phyloP scores from a whole-genome alignment of 2,329 filamentous ascomycete genomes.

The Cladophialophora exuberans region DNA sequence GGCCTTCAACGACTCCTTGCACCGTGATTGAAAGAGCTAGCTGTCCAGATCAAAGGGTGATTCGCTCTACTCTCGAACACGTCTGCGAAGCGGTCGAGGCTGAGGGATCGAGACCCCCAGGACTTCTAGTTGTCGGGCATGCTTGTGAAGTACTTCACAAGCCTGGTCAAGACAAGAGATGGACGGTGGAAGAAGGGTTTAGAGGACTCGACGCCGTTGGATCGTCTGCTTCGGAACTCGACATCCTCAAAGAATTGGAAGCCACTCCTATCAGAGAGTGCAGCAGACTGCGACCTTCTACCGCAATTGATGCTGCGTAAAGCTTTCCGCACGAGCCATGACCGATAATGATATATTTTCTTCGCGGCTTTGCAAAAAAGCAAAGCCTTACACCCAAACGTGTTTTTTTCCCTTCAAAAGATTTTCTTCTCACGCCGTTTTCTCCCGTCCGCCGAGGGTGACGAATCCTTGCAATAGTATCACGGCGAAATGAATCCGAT shows the following conservation, averaged over 20 bases:
- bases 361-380: too few relatives aligned
- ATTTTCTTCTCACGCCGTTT: too few relatives aligned
- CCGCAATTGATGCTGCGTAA: neutral
- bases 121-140: conserved; percentile 79
- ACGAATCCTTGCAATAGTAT: too few relatives aligned
- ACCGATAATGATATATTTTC: neutral
- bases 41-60: conserved; percentile 90
- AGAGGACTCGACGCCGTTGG: conserved; percentile 62
- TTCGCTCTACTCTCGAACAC: conserved; percentile 79
- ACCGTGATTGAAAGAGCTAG: conserved; percentile 92
- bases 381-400: too few relatives aligned
- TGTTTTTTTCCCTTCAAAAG: too few relatives aligned
- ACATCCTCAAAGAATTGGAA: conserved; percentile 25
- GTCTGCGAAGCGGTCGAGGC: conserved; percentile 83
- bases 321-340: neutral
- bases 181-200: conserved; percentile 89
- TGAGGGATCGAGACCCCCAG: conserved; percentile 86
- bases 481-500: too few relatives aligned
- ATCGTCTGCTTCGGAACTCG: conserved; percentile 15
- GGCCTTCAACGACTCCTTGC: conserved; percentile 80
- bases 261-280: neutral
- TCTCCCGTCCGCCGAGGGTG: too few relatives aligned
- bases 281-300: conserved; percentile 1
- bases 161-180: conserved; percentile 63
- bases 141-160: conserved; percentile 78